Percentiles rank a stretch among this genome's conserved stretches.
Conservation (phyloP, 768 basidiomycete species). For the Agrocybe praecox region DNA sequence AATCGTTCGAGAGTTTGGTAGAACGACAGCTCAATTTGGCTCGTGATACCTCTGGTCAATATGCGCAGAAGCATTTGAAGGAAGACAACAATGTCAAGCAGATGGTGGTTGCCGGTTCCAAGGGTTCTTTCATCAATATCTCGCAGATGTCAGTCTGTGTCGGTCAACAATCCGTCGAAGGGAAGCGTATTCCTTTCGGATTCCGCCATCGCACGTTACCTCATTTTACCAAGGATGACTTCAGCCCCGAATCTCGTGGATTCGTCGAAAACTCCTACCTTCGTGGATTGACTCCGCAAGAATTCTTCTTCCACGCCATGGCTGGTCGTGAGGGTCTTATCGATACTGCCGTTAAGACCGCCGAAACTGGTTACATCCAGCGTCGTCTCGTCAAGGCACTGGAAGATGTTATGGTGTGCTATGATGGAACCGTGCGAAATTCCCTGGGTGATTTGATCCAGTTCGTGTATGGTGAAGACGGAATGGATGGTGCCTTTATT, state of each 20-base stretch:
- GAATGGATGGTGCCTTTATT: constrained; percentile 98
- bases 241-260: constrained; percentile 95
- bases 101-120: constrained; percentile 99
- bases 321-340: constrained; percentile 99
- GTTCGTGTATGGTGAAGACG: constrained; percentile 97
- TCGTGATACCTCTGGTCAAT: constrained; percentile 94
- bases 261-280: constrained; percentile 99
- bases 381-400: constrained; percentile 97
- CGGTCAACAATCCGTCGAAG: constrained; percentile 97
- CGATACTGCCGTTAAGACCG: constrained; percentile 99
- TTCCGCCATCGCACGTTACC: constrained; percentile 96
- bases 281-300: constrained; percentile 94
- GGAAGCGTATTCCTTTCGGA: constrained; percentile 97
- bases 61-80: constrained; percentile 96
- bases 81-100: constrained; percentile 99
- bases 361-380: constrained; percentile 99
- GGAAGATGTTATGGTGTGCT: constrained; percentile 97
- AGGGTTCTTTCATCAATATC: constrained; percentile 99
- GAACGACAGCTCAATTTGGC: constrained; percentile 92
- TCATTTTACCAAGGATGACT: constrained; percentile 98
- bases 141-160: constrained; percentile 99
- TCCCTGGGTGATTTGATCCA: constrained; percentile 96
- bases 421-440: constrained; percentile 97
- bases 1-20: constrained; percentile 94
- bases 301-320: constrained; percentile 99